phyloP scores from a whole-genome alignment of 495 filamentous ascomycete species.

The Trichocladium antarcticum region DNA sequence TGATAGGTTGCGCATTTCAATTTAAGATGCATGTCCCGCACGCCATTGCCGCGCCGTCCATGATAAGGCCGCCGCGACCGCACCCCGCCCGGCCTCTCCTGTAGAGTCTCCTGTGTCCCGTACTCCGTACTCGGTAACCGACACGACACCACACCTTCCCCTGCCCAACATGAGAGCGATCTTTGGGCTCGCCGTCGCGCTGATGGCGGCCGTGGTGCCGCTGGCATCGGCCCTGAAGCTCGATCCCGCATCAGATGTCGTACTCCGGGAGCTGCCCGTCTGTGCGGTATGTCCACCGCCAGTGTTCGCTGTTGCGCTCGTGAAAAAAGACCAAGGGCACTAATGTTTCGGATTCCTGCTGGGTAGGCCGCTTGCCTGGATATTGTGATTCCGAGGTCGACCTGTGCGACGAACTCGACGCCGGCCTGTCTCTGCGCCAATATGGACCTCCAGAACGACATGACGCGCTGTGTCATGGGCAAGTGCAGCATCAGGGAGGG shows the following conservation, averaged over 20 bases:
- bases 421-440: slow-evolving; percentile 1
- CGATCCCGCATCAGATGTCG: background rate
- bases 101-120: too few species aligned
- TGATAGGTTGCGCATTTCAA: too few species aligned
- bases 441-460: background rate
- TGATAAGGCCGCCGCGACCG: too few species aligned
- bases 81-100: too few species aligned
- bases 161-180: background rate
- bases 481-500: slow-evolving; percentile 2
- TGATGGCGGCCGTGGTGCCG: slow-evolving; percentile 4
- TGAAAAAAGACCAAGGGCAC: background rate
- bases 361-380: background rate
- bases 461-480: background rate
- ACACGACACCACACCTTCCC: too few species aligned
- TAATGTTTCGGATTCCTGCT: background rate
- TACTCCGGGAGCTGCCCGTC: background rate
- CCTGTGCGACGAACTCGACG: background rate
- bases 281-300: slow-evolving; percentile 3
- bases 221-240: background rate
- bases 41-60: too few species aligned
- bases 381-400: background rate
- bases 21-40: too few species aligned
- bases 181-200: background rate
- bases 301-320: too few species aligned
- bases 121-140: too few species aligned